These are phyloP conservation scores for Mycocentrospora acerina DNA, from an alignment of 2,329 filamentous ascomycete genomes.

Conservation along the genomic window DNA sequence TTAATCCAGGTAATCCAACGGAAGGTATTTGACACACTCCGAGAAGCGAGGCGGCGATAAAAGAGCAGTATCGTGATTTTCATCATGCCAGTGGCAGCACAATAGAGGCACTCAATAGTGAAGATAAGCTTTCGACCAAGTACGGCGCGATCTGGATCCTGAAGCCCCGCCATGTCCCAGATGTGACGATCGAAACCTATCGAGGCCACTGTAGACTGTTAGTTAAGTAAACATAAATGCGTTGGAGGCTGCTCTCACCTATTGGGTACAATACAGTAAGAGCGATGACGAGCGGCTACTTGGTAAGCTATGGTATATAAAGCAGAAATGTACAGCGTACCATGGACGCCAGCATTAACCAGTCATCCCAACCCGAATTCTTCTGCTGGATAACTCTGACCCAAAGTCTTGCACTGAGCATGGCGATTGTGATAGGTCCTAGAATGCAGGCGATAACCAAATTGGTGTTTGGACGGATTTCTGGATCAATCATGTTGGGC, in stretches of 20 bases:
- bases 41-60: constrained; percentile 21
- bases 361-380: constrained; percentile 25
- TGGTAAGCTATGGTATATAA: no score
- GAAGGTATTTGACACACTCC: constrained; percentile 15
- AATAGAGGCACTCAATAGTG: constrained; percentile 21
- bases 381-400: constrained; percentile 20
- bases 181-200: constrained; percentile 21
- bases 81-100: constrained; percentile 20
- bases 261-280: neutral
- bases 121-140: constrained; percentile 21
- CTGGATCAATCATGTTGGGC: constrained; percentile 1
- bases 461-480: neutral
- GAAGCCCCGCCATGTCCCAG: constrained; percentile 19
- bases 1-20: constrained; percentile 14
- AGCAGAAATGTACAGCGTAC: constrained; percentile 4
- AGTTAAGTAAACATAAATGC: no score
- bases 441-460: constrained; percentile 13
- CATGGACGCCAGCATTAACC: constrained; percentile 23
- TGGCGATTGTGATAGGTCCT: constrained; percentile 15
- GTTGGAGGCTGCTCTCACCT: neutral
- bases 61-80: constrained; percentile 34
- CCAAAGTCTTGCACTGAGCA: constrained; percentile 23
- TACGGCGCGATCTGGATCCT: constrained; percentile 7
- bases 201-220: constrained; percentile 14
- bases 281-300: neutral